These are phyloP conservation scores for Bombardia bombarda DNA, from an alignment of 495 filamentous ascomycete species.

Conservation along the genomic window DNA sequence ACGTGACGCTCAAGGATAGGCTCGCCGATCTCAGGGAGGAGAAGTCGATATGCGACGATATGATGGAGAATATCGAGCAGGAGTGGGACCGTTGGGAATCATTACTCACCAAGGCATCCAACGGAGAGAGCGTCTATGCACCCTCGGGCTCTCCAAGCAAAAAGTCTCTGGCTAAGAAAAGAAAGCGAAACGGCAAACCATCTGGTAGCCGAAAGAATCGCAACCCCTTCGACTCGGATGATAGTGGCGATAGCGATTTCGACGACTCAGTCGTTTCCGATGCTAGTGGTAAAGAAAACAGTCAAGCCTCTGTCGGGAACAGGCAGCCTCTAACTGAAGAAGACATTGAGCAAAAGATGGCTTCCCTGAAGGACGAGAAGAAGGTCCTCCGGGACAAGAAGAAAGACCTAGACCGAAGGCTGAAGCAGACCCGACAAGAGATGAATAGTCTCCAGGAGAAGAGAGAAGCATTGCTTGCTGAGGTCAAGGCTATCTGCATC, in stretches of 20 bases:
- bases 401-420: slow-evolving; percentile 19
- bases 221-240: slow-evolving; percentile 7
- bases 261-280: slow-evolving; percentile 5
- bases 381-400: slow-evolving; percentile 11
- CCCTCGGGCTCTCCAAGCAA: slow-evolving; percentile 25
- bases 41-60: slow-evolving; percentile 32
- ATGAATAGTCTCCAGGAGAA: slow-evolving; percentile 7
- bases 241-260: neutral
- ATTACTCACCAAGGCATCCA: slow-evolving; percentile 33
- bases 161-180: no score
- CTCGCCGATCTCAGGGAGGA: slow-evolving; percentile 10
- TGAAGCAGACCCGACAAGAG: neutral
- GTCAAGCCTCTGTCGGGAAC: slow-evolving; percentile 2
- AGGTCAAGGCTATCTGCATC: slow-evolving; percentile 40
- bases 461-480: slow-evolving; percentile 22
- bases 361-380: slow-evolving; percentile 4
- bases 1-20: slow-evolving; percentile 27
- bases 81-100: neutral
- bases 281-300: slow-evolving; percentile 25
- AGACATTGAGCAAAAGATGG: neutral
- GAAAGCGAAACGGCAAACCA: slow-evolving; percentile 15
- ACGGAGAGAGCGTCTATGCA: slow-evolving; percentile 43
- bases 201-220: slow-evolving; percentile 19
- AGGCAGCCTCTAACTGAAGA: slow-evolving; percentile 4
- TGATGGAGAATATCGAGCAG: neutral